Evolutionary conservation across 2,329 filamentous ascomycete genomes (phyloP).

Genomic region (Trichoderma polysporum): DNA sequence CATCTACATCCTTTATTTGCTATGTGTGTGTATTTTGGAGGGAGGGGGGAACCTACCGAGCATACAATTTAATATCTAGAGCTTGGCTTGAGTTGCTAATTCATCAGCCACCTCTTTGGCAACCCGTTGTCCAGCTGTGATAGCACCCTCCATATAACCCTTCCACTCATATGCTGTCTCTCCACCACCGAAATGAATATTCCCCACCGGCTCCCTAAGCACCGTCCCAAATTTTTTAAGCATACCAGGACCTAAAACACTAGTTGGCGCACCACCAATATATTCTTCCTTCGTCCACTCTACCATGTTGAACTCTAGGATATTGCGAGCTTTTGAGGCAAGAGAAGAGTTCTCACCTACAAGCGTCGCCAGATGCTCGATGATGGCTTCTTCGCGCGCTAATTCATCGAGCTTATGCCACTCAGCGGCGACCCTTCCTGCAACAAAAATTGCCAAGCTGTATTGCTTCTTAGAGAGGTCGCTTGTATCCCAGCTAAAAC

Average conservation of each 20-base stretch:
- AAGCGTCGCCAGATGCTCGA: constrained; percentile 25
- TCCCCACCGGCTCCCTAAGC: too few species aligned
- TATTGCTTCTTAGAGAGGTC: too few species aligned
- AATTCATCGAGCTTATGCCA: constrained; percentile 28
- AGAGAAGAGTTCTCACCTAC: constrained; percentile 20
- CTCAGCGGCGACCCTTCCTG: constrained; percentile 28
- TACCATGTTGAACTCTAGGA: constrained; percentile 20
- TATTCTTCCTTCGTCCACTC: constrained; percentile 27
- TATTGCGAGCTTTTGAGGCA: constrained; percentile 15
- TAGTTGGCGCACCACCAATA: constrained; percentile 23
- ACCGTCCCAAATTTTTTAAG: too few species aligned
- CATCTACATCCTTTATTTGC: too few species aligned
- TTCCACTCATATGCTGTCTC: constrained; percentile 30
- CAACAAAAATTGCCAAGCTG: too few species aligned
- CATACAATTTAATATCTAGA: too few species aligned
- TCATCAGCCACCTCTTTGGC: constrained; percentile 24
- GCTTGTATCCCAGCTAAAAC: constrained; percentile 32
- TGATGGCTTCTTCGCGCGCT: constrained; percentile 20
- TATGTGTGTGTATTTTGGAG: too few species aligned
- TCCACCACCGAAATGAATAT: constrained; percentile 30
- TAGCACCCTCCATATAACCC: constrained; percentile 31
- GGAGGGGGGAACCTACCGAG: too few species aligned
- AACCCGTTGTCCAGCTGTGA: constrained; percentile 26
- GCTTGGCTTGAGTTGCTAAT: neutral
- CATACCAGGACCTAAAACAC: too few species aligned